Base-by-base conservation (phyloP, 768 basidiomycete genomes). In the Boletus bicolor region DNA sequence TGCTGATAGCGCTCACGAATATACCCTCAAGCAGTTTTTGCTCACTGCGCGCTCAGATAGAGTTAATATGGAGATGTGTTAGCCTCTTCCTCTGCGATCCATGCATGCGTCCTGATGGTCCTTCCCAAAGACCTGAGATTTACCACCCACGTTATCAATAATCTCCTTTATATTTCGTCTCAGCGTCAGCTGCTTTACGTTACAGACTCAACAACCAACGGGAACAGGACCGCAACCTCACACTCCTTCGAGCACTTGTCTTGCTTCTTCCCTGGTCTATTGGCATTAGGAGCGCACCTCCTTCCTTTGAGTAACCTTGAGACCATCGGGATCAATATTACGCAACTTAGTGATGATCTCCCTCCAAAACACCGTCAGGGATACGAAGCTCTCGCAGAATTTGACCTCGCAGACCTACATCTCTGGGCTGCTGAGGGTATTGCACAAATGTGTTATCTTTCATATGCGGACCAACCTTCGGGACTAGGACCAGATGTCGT, bases 1-100 rank as follows among this genome's bases (percentile, higher is more conserved):
- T 50, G 84, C 86, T 7, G 89, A 91, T 63, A 90, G 89, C 62
- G 81, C 79, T 11, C 88, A 91, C 57, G 89, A 91, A 69, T 91
- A 91, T 63, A 79, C 86, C 28, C 77, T 91, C 54, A 91, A 91
- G 64, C 80, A 85, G 51, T 88, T 84, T 68, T 72, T 91, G 8
- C 74, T 90, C 45, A 86, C 85, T 7, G 84, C 79, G 12, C 77
- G 80, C 61, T 79, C 78, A 5, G 87, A 90, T 64, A 80, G 76
- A 64, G 70, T 69, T 14, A 83, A 79, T 55, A 72, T 89, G 5
- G 80, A 84, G 65, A 80, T 87, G 79, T 90, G 88, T 89, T 75
- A 36, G 84, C 64, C 24, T 19, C 30, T 49, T 41, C 35, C 36
- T 30, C 30, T 21, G 19, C 1, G 21, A 28, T 51, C 28, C 11